Evolutionary conservation across 2,329 filamentous ascomycete genomes (phyloP), one percentile per base, ranked within the genome.

Genomic region (Drechslerella dactyloides): DNA sequence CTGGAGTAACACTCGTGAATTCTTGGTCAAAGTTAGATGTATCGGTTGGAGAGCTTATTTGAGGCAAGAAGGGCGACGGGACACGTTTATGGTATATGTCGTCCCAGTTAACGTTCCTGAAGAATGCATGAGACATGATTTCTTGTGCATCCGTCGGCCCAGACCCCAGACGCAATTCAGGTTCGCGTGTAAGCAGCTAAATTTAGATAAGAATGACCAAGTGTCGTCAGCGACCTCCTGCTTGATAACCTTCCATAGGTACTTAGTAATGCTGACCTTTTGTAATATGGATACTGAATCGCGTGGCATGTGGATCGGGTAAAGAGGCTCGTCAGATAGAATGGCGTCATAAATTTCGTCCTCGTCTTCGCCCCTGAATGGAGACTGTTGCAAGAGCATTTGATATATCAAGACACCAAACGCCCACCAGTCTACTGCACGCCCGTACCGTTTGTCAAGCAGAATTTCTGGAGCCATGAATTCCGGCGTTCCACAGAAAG

Each of bases 1-100:
- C 94, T 0, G 94, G 94, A 46, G 94, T 99, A 61, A 99, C 94
- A 78, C 93, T 97, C 0, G 94, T 99, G 79, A 99, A 99, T 80
- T 99, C 94, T 52, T 90, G 91, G 79, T 99, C 94, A 80, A 99
- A 99, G 82, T 99, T 99, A 84, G 93, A 97, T n/a, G 94, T 99
- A 82, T 99, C 94, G 48, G 94, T 97, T 7, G 93, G 86, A 79
- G 86, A 96, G 81, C 90, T 94, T 77, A 99, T 96, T 40, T 87
- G 86, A 17, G 94, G 94, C 80, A 93, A 81, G 83, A 97, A 97
- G 0, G 94, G 94, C 60, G 94, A 90, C 59, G 88, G 85, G 19
- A 97, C 87, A 37, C 91, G 87, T 86, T 97, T 99, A 82, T 97
- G 86, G 80, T 97, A 97, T 73, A 99, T 92, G 78, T 99, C 94